A percentile compares a stretch with the other conserved stretches of the same genome.
phyloP scores from a whole-genome alignment of 179 eudicot species.

The Silene coronaria region DNA sequence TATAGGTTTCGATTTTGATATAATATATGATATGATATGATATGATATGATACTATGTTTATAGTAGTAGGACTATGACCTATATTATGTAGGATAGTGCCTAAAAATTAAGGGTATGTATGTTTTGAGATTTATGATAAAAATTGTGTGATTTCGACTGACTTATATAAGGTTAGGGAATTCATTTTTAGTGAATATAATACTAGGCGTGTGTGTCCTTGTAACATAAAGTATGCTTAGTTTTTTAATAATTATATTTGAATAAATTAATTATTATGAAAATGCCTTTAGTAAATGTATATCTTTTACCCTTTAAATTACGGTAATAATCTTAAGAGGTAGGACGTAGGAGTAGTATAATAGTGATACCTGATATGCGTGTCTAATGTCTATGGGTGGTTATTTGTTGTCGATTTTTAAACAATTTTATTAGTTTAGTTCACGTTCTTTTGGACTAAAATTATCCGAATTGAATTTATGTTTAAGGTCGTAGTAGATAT shows the following conservation, averaged over 20 bases:
- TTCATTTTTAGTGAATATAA: constrained; percentile 9
- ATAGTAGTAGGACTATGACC: neutral
- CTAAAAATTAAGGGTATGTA: neutral
- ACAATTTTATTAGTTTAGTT: too few species aligned
- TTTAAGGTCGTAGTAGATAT: too few species aligned
- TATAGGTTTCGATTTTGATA: neutral
- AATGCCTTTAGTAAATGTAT: neutral
- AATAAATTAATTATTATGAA: constrained; percentile 6
- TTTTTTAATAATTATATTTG: constrained; percentile 11
- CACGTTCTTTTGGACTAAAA: too few species aligned
- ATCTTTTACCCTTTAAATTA: neutral
- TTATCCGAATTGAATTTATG: too few species aligned
- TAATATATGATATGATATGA: neutral
- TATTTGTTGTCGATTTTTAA: too few species aligned
- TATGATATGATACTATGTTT: neutral
- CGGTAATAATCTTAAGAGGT: neutral
- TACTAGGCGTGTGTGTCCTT: constrained; percentile 17
- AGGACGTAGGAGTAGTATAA: too few species aligned
- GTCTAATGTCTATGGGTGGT: too few species aligned
- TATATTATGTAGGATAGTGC: neutral
- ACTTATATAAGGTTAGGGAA: constrained; percentile 23
- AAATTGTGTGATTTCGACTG: constrained; percentile 15
- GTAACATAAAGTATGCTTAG: constrained; percentile 10
- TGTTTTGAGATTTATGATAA: constrained; percentile 9
- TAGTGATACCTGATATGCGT: too few species aligned